Base-by-base conservation (phyloP, 2,329 filamentous ascomycete species). In the Orbilia ellipsospora region DNA sequence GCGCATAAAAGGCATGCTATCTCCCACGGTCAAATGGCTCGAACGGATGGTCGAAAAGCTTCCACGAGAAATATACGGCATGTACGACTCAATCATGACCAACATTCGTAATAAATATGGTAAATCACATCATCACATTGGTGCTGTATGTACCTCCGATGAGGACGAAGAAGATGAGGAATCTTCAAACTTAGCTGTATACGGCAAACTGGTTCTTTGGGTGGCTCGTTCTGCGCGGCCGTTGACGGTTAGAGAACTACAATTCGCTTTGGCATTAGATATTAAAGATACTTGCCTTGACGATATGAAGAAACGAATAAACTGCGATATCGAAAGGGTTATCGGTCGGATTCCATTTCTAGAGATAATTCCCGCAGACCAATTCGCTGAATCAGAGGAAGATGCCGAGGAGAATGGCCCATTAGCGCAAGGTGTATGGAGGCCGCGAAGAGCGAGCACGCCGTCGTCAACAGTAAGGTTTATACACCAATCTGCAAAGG, bases 71-170 rank as follows among this genome's bases (percentile, higher is more conserved):
- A 69, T 69, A 61, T 55, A 55, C 48, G 50, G 65, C 13, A 69
- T 69, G 56, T 61, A 69, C 16, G 57, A 69, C 20, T 50, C 61
- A 23, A 69, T 69, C 15, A 69, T 69, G 65, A 48, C 31, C 15
- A 62, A 18, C 10, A 69, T 69, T 15, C 18, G 26, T n/a, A 51
- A 69, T 15, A 62, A 40, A 56, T 69, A 69, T 8, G 57, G 65
- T 15, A 42, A 62, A n/a, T 48, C 44, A 48, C 44, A 48, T 13
- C 13, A 13, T 26, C 44, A n/a, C 10, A 13, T 18, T 1, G 26
- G 48, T 1, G 28, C 59, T 15, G 28, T 16, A 15, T 54, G 51
- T 7, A 51, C 42, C 4, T 60, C 28, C 16, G 40, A 45, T 6
- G 56, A 61, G 26, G 56, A 69, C 23, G 48, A 50, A 13, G 65